These are phyloP conservation scores for Arabidopsis lyrata DNA, from an alignment of 441 rosid species.

Conservation along the genomic window DNA sequence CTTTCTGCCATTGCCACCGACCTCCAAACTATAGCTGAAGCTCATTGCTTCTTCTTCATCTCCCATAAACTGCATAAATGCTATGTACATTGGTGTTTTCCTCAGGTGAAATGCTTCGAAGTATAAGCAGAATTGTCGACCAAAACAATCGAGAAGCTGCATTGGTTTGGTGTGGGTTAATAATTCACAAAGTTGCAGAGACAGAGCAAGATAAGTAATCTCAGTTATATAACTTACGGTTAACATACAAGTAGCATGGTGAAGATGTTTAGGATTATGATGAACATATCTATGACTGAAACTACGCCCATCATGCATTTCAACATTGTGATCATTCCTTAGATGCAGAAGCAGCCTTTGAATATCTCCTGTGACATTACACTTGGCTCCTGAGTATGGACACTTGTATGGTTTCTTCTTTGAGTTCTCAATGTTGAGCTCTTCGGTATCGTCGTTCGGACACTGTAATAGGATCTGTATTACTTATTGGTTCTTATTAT, in stretches of 20 bases:
- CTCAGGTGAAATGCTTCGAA: conserved; percentile 66
- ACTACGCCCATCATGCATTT: conserved; percentile 87
- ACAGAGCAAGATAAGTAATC: neutral
- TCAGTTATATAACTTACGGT: conserved; percentile 57
- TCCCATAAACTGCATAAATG: conserved; percentile 67
- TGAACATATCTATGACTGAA: conserved; percentile 93
- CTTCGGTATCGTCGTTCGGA: conserved; percentile 58
- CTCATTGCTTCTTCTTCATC: conserved; percentile 61
- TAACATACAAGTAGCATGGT: conserved; percentile 94
- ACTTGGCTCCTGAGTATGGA: conserved; percentile 89
- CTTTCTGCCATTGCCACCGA: conserved; percentile 59
- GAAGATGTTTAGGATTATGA: conserved; percentile 90
- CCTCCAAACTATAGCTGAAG: conserved; percentile 62
- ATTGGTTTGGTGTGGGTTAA: neutral
- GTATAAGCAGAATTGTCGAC: conserved; percentile 63
- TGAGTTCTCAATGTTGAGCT: conserved; percentile 50
- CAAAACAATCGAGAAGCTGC: conserved; percentile 66
- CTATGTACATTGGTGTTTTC: conserved; percentile 61
- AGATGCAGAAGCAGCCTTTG: conserved; percentile 82
- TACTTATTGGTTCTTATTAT: neutral
- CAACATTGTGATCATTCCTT: conserved; percentile 90
- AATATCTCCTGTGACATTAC: conserved; percentile 71
- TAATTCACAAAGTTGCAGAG: conserved; percentile 10
- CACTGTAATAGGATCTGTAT: conserved; percentile 44
- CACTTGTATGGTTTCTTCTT: conserved; percentile 82